Evolutionary conservation across 1,284 basidiomycete genomes (phyloP).

Genomic region (Porodaedalea pini): DNA sequence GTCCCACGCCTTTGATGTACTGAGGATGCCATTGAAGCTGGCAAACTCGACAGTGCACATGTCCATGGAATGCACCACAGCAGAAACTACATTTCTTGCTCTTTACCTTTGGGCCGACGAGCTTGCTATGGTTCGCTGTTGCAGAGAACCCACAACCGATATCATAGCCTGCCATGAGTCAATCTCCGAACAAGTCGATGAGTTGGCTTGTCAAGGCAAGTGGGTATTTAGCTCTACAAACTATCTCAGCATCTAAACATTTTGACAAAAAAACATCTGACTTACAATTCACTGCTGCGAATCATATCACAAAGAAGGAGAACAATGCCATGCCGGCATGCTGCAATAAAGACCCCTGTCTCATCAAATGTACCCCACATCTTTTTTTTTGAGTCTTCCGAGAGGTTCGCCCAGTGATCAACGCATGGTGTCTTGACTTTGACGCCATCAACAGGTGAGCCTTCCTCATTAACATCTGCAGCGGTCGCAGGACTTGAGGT

Average conservation of each 20-base stretch:
- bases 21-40: conserved; percentile 30
- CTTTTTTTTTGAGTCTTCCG: conserved; percentile 15
- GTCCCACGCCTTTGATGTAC: conserved; percentile 27
- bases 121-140: conserved; percentile 17
- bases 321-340: conserved; percentile 26
- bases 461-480: no score
- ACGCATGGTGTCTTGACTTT: conserved; percentile 5
- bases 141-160: conserved; percentile 24
- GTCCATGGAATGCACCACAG: conserved; percentile 33
- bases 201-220: conserved; percentile 19
- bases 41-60: conserved; percentile 31
- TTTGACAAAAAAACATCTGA: not conserved
- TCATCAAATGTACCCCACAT: conserved; percentile 22
- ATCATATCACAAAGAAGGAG: conserved; percentile 24
- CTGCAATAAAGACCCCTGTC: conserved; percentile 24
- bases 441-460: conserved; percentile 16
- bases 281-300: conserved; percentile 26
- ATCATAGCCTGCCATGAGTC: conserved; percentile 23
- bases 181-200: conserved; percentile 12
- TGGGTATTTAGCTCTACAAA: conserved; percentile 23
- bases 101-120: conserved; percentile 16
- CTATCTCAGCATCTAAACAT: no score
- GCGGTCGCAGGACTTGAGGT: no score
- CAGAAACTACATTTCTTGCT: conserved; percentile 18
- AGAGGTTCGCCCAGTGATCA: conserved; percentile 18